Evolutionary conservation across 2,329 filamentous ascomycete genomes (phyloP).

Genomic region (Iodosphaeria phyllophila): DNA sequence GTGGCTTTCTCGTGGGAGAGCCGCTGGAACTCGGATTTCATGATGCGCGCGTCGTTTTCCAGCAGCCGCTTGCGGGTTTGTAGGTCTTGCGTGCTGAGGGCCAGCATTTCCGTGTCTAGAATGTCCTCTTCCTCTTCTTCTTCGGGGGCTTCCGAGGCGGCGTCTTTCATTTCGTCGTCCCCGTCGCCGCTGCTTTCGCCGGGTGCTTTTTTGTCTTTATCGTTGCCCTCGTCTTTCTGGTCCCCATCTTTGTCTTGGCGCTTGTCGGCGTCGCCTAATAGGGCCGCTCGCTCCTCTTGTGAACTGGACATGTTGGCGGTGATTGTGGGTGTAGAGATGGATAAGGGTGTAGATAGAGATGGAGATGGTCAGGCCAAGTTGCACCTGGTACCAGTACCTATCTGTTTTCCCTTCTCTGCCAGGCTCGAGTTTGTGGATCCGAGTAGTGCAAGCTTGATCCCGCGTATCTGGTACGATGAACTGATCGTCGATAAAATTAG

Average conservation of each 20-base stretch:
- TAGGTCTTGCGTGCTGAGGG: conserved; percentile 87
- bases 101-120: conserved; percentile 84
- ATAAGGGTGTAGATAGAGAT: background rate
- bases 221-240: conserved; percentile 32
- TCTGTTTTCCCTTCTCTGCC: no score
- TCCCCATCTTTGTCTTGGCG: conserved; percentile 32
- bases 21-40: conserved; percentile 92
- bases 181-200: conserved; percentile 41
- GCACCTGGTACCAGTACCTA: no score
- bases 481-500: no score
- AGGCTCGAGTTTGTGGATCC: no score
- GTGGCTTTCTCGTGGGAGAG: conserved; percentile 87
- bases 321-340: background rate
- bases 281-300: conserved; percentile 10
- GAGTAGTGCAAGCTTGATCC: no score
- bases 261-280: no score
- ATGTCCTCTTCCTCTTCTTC: conserved; percentile 59
- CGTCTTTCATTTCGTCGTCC: conserved; percentile 86
- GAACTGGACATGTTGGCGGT: conserved; percentile 12
- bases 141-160: no score
- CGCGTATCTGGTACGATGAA: no score
- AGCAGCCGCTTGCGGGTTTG: conserved; percentile 76
- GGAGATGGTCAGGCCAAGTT: no score
- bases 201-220: conserved; percentile 29
- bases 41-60: conserved; percentile 95